phyloP scores from a whole-genome alignment of 176 grass and related monocot genomes.

The Puccinellia tenuiflora region DNA sequence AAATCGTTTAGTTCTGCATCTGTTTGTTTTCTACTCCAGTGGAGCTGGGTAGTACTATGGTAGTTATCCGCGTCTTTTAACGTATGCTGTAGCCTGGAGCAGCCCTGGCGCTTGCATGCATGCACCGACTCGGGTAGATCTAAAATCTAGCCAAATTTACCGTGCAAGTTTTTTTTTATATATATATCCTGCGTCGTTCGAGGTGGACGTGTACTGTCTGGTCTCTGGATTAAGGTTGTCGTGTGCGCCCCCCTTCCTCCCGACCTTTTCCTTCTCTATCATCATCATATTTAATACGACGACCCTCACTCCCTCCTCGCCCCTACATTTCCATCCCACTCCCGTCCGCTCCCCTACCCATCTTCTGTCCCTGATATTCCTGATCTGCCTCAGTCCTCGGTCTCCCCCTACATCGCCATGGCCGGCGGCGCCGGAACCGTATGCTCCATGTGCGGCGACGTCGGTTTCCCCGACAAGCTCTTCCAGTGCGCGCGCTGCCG shows the following conservation, averaged over 20 bases:
- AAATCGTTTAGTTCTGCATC: too few species aligned
- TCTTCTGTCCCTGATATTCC: not conserved
- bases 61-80: too few species aligned
- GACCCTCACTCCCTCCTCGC: slow-evolving; percentile 19
- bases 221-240: slow-evolving; percentile 27
- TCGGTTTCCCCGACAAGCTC: slow-evolving; percentile 97
- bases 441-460: slow-evolving; percentile 97
- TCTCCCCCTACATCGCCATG: slow-evolving; percentile 18
- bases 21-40: too few species aligned
- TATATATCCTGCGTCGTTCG: not conserved
- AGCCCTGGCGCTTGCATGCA: not conserved
- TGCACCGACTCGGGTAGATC: slow-evolving; percentile 9
- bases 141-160: not conserved
- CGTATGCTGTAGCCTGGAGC: not conserved
- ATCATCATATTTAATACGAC: slow-evolving; percentile 32
- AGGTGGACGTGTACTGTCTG: not conserved
- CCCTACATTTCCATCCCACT: slow-evolving; percentile 12
- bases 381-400: not conserved
- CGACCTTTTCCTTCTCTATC: not conserved
- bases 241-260: not conserved
- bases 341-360: not conserved
- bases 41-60: too few species aligned
- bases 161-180: not conserved
- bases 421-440: slow-evolving; percentile 35
- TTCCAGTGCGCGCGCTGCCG: slow-evolving; percentile 81